Percentiles rank a stretch among this genome's conserved stretches.
These are phyloP conservation scores for Penicillium sclerotigenum DNA, from an alignment of 2,329 filamentous ascomycete genomes.

Conservation along the genomic window DNA sequence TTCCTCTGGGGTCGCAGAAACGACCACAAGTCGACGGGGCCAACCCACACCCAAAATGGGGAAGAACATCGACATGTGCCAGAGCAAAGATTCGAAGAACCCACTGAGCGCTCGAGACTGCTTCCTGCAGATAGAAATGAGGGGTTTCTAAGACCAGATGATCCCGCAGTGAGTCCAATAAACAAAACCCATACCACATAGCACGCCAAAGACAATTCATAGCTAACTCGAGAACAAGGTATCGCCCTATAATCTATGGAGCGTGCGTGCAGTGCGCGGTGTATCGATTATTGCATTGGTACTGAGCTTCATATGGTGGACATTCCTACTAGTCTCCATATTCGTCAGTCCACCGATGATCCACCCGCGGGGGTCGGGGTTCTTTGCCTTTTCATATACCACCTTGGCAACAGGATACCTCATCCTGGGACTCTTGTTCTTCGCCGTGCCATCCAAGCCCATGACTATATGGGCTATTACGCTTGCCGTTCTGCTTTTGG, in stretches of 20 bases:
- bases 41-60: background rate
- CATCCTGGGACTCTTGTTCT: constrained; percentile 77
- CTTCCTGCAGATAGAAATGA: constrained; percentile 12
- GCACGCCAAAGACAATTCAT: background rate
- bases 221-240: constrained; percentile 43
- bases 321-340: constrained; percentile 77
- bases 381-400: constrained; percentile 82
- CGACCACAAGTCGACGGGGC: background rate
- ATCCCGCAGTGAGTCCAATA: constrained; percentile 19
- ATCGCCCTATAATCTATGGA: constrained; percentile 93
- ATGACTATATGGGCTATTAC: constrained; percentile 71
- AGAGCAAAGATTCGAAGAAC: constrained; percentile 21
- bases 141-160: constrained; percentile 21
- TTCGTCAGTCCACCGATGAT: constrained; percentile 89
- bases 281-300: constrained; percentile 72
- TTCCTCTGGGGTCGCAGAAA: constrained; percentile 13
- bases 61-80: constrained; percentile 1
- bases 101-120: constrained; percentile 26
- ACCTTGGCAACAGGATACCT: constrained; percentile 74
- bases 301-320: constrained; percentile 87
- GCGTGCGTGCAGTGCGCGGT: constrained; percentile 74
- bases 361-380: constrained; percentile 83
- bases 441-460: constrained; percentile 74
- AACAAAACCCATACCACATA: too few species aligned
- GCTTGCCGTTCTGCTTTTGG: constrained; percentile 63